Base-by-base conservation (phyloP, 2,329 filamentous ascomycete genomes). In the Fusarium virguliforme region DNA sequence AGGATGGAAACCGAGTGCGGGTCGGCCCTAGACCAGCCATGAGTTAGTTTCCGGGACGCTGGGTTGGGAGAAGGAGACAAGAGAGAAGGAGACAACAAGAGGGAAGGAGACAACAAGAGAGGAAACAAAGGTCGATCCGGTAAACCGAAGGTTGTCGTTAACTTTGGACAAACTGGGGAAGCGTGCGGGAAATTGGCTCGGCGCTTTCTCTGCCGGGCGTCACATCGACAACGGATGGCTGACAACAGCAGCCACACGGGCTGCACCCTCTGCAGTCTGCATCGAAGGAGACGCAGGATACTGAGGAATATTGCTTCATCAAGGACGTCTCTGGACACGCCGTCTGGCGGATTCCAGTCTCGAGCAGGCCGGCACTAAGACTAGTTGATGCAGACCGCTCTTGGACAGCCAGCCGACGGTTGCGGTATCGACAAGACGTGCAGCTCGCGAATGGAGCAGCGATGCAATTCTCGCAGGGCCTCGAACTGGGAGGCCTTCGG, bases 321-420 rank as follows among this genome's bases (percentile, higher is more conserved):
- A 32, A 15, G 53, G 28, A 22, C 15, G 28, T 28, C 43, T 48
- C 15, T 28, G 5, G 43, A 28, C 38, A 51, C 41, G 56, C 56
- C 41, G 57, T 60, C 60, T 69, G 43, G 34, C 41, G 51, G 66
- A 64, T 68, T 57, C 62, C 40, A 50, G 62, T 43, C 48, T 18
- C 18, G 18, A 18, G 18, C 18, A 18, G 18, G 24, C 57, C 63
- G 64, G 40, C 65, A 73, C 71, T 72, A 67, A 18, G 61, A 50
- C 51, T 71, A 48, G 60, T 74, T 67, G 63, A 74, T 60, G 72
- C 74, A 75, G 74, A 75, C 74, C 74, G 74, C 74, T 75, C 64
- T 73, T 75, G 76, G 74, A 74, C 74, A 75, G 67, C 70, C 43
- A 60, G 48, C 37, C 60, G 43, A 58, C 53, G 73, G 71, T 18